Percentiles rank a stretch among this genome's conserved stretches.
phyloP scores from a whole-genome alignment of 2,329 filamentous ascomycete genomes.

The Boeremia exigua region DNA sequence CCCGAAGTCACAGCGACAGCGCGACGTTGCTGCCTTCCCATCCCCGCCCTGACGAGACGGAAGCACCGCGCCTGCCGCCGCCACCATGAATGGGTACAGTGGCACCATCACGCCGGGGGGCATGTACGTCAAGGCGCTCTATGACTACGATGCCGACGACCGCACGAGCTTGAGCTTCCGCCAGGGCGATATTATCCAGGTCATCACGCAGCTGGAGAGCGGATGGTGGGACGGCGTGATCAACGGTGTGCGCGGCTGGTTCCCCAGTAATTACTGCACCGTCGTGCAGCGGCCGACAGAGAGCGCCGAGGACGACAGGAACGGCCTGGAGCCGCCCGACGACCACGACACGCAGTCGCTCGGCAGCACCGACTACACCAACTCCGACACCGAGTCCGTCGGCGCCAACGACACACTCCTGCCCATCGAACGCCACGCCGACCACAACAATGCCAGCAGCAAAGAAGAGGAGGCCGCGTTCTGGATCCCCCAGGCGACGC shows the following conservation, averaged over 20 bases:
- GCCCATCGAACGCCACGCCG: slow-evolving; percentile 70
- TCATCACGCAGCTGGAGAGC: slow-evolving; percentile 96
- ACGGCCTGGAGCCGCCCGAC: slow-evolving; percentile 57
- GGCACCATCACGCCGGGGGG: slow-evolving; percentile 57
- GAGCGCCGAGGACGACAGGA: slow-evolving; percentile 66
- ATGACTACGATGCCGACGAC: slow-evolving; percentile 96
- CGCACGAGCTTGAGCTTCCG: slow-evolving; percentile 96
- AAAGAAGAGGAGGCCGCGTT: slow-evolving; percentile 90
- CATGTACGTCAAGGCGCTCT: slow-evolving; percentile 93
- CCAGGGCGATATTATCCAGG: slow-evolving; percentile 96
- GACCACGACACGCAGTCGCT: slow-evolving; percentile 55
- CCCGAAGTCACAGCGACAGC: slow-evolving; percentile 7
- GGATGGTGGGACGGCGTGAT: slow-evolving; percentile 99
- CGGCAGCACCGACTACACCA: slow-evolving; percentile 46
- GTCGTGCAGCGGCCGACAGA: slow-evolving; percentile 80
- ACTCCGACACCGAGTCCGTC: slow-evolving; percentile 55
- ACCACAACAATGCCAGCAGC: slow-evolving; percentile 46
- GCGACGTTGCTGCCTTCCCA: slow-evolving; percentile 14
- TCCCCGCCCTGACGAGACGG: slow-evolving; percentile 13
- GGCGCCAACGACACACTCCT: slow-evolving; percentile 52
- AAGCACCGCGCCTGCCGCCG: slow-evolving; percentile 18
- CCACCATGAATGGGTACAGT: slow-evolving; percentile 58
- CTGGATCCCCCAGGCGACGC: slow-evolving; percentile 97
- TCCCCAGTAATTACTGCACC: slow-evolving; percentile 98
- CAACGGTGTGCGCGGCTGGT: slow-evolving; percentile 96